These are phyloP conservation scores for Phyllachora maydis DNA, from an alignment of 2,329 filamentous ascomycete species.

Conservation along the genomic window DNA sequence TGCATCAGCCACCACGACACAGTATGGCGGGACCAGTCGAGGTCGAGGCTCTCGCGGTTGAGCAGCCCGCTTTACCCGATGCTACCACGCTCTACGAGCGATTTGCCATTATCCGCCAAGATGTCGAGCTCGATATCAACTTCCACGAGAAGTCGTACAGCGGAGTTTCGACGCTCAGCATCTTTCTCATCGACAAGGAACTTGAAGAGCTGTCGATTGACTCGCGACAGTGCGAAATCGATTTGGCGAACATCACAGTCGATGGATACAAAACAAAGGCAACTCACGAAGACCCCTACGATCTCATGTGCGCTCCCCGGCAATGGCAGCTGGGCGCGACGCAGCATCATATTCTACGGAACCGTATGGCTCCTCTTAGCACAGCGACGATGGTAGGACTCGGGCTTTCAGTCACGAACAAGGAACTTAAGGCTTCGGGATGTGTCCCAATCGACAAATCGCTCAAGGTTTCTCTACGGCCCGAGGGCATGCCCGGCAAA, in stretches of 20 bases:
- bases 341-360: slow-evolving; percentile 56
- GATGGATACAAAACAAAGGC: slow-evolving; percentile 21
- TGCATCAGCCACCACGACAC: background rate
- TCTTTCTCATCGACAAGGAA: slow-evolving; percentile 41
- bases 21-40: slow-evolving; percentile 10
- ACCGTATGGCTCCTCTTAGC: slow-evolving; percentile 40
- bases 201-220: slow-evolving; percentile 37
- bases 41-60: slow-evolving; percentile 3
- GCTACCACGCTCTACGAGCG: slow-evolving; percentile 8
- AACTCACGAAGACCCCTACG: slow-evolving; percentile 44
- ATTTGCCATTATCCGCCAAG: slow-evolving; percentile 54
- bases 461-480: slow-evolving; percentile 18
- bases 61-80: slow-evolving; percentile 2
- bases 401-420: too few species aligned
- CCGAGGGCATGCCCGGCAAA: slow-evolving; percentile 12
- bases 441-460: slow-evolving; percentile 35
- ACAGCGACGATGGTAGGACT: too few species aligned
- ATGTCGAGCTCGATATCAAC: slow-evolving; percentile 75
- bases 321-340: slow-evolving; percentile 43
- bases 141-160: slow-evolving; percentile 55
- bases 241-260: slow-evolving; percentile 30
- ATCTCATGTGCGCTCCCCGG: slow-evolving; percentile 36
- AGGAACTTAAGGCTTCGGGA: too few species aligned
- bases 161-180: slow-evolving; percentile 63
- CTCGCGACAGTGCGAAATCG: slow-evolving; percentile 39